phyloP scores from a whole-genome alignment of 352 stramenopile genomes.

The Pythium aphanidermatum region DNA sequence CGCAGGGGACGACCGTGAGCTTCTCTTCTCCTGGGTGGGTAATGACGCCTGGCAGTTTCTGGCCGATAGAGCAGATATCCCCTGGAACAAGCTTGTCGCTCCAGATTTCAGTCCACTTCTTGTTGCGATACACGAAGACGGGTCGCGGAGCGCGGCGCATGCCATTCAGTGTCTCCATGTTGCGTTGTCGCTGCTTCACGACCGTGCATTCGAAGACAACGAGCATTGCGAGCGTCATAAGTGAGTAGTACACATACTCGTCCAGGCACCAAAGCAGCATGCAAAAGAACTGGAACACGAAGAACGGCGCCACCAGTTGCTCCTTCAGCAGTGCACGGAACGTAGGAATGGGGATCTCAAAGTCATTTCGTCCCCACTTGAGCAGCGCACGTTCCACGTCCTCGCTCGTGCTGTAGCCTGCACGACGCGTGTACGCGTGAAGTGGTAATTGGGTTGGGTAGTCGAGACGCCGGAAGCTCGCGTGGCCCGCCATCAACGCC shows the following conservation, averaged over 20 bases:
- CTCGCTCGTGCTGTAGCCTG: conserved; percentile 12
- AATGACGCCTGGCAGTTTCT: conserved; percentile 20
- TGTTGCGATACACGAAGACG: conserved; percentile 78
- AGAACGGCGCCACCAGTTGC: conserved; percentile 95
- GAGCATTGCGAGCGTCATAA: conserved; percentile 94
- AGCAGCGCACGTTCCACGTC: conserved; percentile 22
- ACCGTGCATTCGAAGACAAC: conserved; percentile 94
- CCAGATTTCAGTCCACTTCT: conserved; percentile 52
- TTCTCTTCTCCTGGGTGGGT: conserved; percentile 13
- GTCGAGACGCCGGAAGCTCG: conserved; percentile 36
- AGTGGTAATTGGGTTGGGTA: conserved; percentile 33
- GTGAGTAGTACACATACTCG: conserved; percentile 96
- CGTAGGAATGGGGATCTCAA: conserved; percentile 79
- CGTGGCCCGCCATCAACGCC: conserved; percentile 12
- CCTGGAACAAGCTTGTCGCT: conserved; percentile 75
- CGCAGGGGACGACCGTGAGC: conserved; percentile 65
- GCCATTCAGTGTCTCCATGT: conserved; percentile 83
- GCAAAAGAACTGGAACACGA: conserved; percentile 96
- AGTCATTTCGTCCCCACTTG: conserved; percentile 69
- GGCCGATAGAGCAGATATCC: conserved; percentile 79
- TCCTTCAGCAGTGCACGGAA: conserved; percentile 87
- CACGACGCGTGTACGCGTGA: conserved; percentile 13
- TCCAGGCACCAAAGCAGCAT: conserved; percentile 95
- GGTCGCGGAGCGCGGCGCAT: conserved; percentile 64
- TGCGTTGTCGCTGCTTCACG: conserved; percentile 86